Conservation (phyloP, 306 rosid genomes). For the Acacia acuminata region DNA sequence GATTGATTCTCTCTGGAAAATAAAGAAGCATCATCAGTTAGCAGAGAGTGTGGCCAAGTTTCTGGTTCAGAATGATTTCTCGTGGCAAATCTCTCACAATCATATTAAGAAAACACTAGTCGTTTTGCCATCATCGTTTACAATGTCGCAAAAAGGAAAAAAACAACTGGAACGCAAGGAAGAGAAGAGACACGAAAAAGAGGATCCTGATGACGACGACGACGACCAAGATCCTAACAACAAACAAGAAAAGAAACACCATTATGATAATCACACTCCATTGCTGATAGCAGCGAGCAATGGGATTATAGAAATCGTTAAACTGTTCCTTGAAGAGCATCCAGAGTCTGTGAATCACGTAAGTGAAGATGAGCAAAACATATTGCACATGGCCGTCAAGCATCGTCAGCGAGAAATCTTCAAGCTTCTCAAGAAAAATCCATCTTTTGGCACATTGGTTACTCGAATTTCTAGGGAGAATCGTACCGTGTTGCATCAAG, state of each 20-base stretch:
- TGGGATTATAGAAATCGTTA: constrained; percentile 31
- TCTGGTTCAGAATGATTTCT: constrained; percentile 13
- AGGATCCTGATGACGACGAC: no score
- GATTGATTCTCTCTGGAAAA: background rate
- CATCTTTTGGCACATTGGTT: background rate
- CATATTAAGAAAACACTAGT: no score
- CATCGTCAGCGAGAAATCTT: no score
- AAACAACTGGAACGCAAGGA: no score
- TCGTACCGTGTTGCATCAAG: constrained; percentile 42
- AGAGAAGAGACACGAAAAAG: no score
- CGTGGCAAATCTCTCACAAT: background rate
- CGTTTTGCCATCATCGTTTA: no score
- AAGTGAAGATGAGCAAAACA: no score
- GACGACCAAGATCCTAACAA: no score
- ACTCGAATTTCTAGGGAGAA: constrained; percentile 2
- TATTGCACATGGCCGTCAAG: no score
- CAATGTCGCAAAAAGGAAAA: no score
- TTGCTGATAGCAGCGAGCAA: constrained; percentile 39
- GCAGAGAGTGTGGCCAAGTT: background rate
- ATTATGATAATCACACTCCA: constrained; percentile 2
- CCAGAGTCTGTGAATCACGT: no score
- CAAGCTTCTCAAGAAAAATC: constrained; percentile 1
- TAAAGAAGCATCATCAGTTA: background rate
- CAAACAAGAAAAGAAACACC: background rate
- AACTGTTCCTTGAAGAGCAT: no score